phyloP scores from a whole-genome alignment of 768 basidiomycete species.

The Boletus reticuloceps region DNA sequence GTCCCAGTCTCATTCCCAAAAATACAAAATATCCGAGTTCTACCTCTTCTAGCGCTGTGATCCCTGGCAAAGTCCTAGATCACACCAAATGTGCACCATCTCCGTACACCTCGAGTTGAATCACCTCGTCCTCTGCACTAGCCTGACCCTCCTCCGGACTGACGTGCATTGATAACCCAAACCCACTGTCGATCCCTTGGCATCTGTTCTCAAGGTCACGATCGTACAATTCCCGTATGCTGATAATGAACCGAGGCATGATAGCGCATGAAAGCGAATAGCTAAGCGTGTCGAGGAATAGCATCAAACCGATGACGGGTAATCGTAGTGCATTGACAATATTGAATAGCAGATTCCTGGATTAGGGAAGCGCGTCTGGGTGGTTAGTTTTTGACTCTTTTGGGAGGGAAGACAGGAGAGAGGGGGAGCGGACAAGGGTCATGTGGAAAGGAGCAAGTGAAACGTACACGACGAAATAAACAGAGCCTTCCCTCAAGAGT shows the following conservation, averaged over 20 bases:
- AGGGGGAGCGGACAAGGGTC: not conserved
- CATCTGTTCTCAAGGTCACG: not conserved
- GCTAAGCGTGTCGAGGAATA: not conserved
- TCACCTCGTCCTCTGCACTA: not conserved
- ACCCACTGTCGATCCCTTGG: slow-evolving; percentile 11
- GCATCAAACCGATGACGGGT: not conserved
- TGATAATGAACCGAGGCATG: slow-evolving; percentile 16
- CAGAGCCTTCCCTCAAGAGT: slow-evolving; percentile 6
- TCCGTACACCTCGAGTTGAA: not conserved
- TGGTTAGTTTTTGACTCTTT: too few species aligned
- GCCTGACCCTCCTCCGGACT: not conserved
- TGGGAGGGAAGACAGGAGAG: too few species aligned
- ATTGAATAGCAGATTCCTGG: slow-evolving; percentile 8
- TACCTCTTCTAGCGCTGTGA: not conserved
- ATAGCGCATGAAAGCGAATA: slow-evolving; percentile 1
- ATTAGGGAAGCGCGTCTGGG: not conserved
- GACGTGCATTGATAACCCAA: not conserved
- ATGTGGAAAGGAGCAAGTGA: not conserved
- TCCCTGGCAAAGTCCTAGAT: not conserved
- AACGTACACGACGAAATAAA: slow-evolving; percentile 14
- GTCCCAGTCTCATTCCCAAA: not conserved
- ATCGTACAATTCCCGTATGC: slow-evolving; percentile 7
- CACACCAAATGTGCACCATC: not conserved
- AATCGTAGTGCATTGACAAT: not conserved
- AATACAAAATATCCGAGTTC: not conserved